Evolutionary conservation across 2,329 filamentous ascomycete genomes (phyloP), one percentile per base, ranked within the genome.

Genomic region (Colletotrichum sp.): DNA sequence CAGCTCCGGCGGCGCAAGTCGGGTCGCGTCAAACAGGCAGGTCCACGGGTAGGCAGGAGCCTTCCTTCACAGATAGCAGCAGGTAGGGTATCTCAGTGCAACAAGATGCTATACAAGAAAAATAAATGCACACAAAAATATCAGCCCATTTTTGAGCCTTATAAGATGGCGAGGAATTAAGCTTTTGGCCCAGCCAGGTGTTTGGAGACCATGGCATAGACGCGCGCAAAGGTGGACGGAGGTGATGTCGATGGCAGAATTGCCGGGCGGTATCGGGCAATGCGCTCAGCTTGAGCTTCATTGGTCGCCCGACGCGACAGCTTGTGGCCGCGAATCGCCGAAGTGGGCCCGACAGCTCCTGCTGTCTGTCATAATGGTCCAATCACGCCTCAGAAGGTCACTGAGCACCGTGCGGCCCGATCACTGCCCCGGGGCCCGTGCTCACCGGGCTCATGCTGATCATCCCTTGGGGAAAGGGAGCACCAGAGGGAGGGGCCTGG

Each of bases 381-480:
- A 73, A 60, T 68, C 32, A 73, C 10, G 38, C n/a, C 12, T 30
- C 15, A 9, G 13, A 6, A 21, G 13, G 8, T 32, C 62, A 21
- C 43, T 43, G 21, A 68, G 38, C 73, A 56, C 48, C 4, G 8
- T 28, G 64, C 73, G 73, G 73, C 73, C 73, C 73, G 73, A 69
- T 58, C 73, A 73, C 73, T 75, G 13, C 36, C 56, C 73, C 70
- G 73, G 60, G 69, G 69, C 56, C 64, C 70, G 70, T 73, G 73
- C 73, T 73, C 16, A 8, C 56, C 62, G 68, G 62, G 68, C 73
- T 73, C 9, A 38, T 36, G 61, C 34, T 26, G 60, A 71, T 67
- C 36, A 55, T 72, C 32, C 24, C 34, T 68, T 64, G 43, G 43
- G n/a, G 43, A 48, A n/a, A 48, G 56, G 67, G 32, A 62, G 67